phyloP scores from a whole-genome alignment of 495 filamentous ascomycete species.

The Neurospora tetrasperma region DNA sequence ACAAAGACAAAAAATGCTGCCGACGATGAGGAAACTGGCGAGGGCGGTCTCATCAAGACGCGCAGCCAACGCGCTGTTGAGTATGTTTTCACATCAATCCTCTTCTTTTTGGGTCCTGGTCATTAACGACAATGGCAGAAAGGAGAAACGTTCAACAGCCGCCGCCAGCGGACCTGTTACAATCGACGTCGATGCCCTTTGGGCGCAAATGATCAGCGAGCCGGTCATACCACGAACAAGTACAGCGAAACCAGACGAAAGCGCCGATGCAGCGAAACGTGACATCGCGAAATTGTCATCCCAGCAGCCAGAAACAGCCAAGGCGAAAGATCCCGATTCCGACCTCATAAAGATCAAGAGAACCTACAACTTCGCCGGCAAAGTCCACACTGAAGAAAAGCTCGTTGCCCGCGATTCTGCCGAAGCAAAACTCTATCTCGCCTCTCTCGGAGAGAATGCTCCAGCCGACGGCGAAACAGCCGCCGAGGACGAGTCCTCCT shows the following conservation, averaged over 20 bases:
- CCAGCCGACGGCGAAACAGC: slow-evolving; percentile 3
- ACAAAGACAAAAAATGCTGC: slow-evolving; percentile 35
- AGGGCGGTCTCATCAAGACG: slow-evolving; percentile 77
- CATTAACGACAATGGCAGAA: slow-evolving; percentile 35
- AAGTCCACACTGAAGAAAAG: slow-evolving; percentile 74
- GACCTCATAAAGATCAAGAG: slow-evolving; percentile 73
- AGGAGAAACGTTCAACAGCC: slow-evolving; percentile 53
- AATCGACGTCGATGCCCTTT: slow-evolving; percentile 80
- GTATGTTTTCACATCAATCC: slow-evolving; percentile 20
- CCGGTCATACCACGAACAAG: slow-evolving; percentile 1
- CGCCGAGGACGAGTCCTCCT: slow-evolving; percentile 18
- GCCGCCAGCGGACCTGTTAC: slow-evolving; percentile 59
- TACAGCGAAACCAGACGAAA: neutral
- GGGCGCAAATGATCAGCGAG: slow-evolving; percentile 63
- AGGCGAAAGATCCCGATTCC: neutral
- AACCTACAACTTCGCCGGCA: slow-evolving; percentile 85
- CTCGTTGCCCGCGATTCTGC: slow-evolving; percentile 66
- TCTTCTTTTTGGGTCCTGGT: neutral
- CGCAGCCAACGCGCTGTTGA: slow-evolving; percentile 54
- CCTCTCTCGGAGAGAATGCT: slow-evolving; percentile 35
- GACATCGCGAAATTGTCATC: slow-evolving; percentile 12
- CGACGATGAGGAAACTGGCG: slow-evolving; percentile 51
- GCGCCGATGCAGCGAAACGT: slow-evolving; percentile 2
- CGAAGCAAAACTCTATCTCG: slow-evolving; percentile 69
- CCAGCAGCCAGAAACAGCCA: slow-evolving; percentile 15